These are phyloP conservation scores for Staphylotrichum tortipilum DNA, from an alignment of 495 filamentous ascomycete genomes.

Conservation along the genomic window DNA sequence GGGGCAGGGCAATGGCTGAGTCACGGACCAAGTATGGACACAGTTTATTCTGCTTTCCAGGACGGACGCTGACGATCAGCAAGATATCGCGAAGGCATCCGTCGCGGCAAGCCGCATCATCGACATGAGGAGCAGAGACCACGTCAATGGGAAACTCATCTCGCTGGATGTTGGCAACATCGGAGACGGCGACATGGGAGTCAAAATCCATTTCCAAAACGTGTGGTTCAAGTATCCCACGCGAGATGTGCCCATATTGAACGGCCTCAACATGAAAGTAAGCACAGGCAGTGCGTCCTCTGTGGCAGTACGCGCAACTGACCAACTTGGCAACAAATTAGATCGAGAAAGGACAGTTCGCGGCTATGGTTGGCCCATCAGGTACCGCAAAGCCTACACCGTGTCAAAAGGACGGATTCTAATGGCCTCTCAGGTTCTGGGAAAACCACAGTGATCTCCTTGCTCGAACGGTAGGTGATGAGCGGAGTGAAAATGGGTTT, in stretches of 20 bases:
- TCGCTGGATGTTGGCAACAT: conserved; percentile 22
- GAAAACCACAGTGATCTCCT: conserved; percentile 61
- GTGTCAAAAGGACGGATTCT: too few species aligned
- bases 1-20: conserved; percentile 40
- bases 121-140: conserved; percentile 29
- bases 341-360: conserved; percentile 58
- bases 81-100: conserved; percentile 50
- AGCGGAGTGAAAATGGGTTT: too few species aligned
- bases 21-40: conserved; percentile 42
- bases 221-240: conserved; percentile 55
- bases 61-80: background rate
- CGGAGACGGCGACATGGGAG: conserved; percentile 38
- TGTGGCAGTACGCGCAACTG: too few species aligned
- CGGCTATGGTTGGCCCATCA: conserved; percentile 54
- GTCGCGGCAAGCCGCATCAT: conserved; percentile 50
- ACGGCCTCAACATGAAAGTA: conserved; percentile 41
- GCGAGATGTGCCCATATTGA: conserved; percentile 43
- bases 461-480: conserved; percentile 46
- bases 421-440: conserved; percentile 61
- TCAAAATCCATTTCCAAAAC: conserved; percentile 46
- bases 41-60: background rate
- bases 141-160: conserved; percentile 18
- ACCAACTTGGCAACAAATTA: too few species aligned
- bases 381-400: conserved; percentile 25
- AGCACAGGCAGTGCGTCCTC: too few species aligned